phyloP scores from a whole-genome alignment of 495 filamentous ascomycete genomes.

The Articulospora tetracladia region DNA sequence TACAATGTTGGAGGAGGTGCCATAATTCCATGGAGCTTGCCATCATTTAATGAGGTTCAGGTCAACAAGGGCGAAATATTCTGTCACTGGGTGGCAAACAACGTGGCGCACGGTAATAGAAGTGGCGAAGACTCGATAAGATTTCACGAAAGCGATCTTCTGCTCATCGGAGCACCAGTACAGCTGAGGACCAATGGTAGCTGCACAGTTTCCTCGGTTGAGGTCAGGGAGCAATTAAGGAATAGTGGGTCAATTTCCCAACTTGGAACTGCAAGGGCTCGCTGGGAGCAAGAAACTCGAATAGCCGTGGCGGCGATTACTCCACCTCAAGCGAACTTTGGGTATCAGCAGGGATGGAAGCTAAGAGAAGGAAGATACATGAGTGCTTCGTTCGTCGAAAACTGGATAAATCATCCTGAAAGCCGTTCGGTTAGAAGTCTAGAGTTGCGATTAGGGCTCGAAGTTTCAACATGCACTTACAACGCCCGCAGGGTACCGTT shows the following conservation, averaged over 20 bases:
- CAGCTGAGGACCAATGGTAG: not conserved
- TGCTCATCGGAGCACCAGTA: constrained; percentile 11
- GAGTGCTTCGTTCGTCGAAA: constrained; percentile 5
- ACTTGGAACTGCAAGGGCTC: constrained; percentile 4
- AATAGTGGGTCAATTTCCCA: constrained; percentile 1
- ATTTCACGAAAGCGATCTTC: constrained; percentile 2
- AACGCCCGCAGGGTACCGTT: constrained; percentile 7
- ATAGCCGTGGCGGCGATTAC: not conserved
- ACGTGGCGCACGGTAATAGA: not conserved
- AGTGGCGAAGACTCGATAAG: not conserved
- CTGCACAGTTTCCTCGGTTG: not conserved
- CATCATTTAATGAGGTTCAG: not conserved
- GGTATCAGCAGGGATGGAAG: not conserved
- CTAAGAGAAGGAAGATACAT: constrained; percentile 3
- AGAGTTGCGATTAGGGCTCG: constrained; percentile 4
- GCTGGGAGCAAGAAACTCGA: not conserved
- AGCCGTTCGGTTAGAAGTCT: not conserved
- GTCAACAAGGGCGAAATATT: constrained; percentile 9
- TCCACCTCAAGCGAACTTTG: not conserved
- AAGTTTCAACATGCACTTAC: constrained; percentile 12
- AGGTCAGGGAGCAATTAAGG: constrained; percentile 2
- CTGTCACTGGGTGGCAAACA: constrained; percentile 15
- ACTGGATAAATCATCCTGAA: constrained; percentile 11
- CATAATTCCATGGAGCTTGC: constrained; percentile 6
- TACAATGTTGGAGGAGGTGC: constrained; percentile 16